These are phyloP conservation scores for Ceriops decandra DNA, from an alignment of 345 rosid species.

Conservation along the genomic window DNA sequence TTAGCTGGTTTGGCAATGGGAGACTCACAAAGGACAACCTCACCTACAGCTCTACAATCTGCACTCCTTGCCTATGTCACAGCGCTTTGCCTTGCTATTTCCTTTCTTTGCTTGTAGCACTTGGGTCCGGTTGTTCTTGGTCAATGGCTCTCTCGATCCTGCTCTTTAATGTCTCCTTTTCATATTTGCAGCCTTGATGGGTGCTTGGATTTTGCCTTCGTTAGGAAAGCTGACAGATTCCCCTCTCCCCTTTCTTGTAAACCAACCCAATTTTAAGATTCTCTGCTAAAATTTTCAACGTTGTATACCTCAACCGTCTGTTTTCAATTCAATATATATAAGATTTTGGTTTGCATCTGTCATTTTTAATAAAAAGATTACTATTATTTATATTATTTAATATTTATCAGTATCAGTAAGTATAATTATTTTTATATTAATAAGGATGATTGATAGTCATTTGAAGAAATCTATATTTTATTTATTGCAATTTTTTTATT, in stretches of 20 bases:
- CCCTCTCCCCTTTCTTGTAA: constrained; percentile 23
- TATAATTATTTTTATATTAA: too few species aligned
- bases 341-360: constrained; percentile 3
- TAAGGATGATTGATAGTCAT: too few species aligned
- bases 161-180: constrained; percentile 25
- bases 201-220: constrained; percentile 16
- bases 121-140: neutral
- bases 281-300: constrained; percentile 8
- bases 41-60: constrained; percentile 21
- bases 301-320: neutral
- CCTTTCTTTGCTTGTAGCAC: constrained; percentile 4
- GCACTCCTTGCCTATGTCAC: constrained; percentile 17
- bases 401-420: too few species aligned
- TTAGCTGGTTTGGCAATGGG: constrained; percentile 95
- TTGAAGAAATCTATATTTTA: too few species aligned
- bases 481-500: too few species aligned
- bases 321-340: neutral
- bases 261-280: constrained; percentile 21
- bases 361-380: neutral
- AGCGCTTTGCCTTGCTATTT: neutral
- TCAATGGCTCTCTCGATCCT: neutral
- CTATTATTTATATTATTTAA: too few species aligned
- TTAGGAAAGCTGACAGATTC: constrained; percentile 37
- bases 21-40: constrained; percentile 36
- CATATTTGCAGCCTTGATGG: constrained; percentile 25